phyloP scores from a whole-genome alignment of 176 grass and related monocot genomes.

The Cymbopogon citratus region DNA sequence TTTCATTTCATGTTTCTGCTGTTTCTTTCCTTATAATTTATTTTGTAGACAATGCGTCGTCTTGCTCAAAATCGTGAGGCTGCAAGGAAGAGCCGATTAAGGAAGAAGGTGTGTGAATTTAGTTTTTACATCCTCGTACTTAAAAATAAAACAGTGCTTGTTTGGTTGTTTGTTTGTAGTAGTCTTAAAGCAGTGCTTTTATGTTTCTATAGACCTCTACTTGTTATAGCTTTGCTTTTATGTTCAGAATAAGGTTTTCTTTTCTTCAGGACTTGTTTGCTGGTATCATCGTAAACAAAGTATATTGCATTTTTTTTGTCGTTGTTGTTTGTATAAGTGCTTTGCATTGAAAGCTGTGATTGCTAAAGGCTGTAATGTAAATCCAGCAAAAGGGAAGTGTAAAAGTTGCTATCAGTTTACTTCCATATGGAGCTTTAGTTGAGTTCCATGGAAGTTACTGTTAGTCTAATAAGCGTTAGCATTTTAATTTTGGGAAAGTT shows the following conservation, averaged over 20 bases:
- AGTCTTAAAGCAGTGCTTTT: not conserved
- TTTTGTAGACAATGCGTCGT: conserved; percentile 61
- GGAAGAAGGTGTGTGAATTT: conserved; percentile 82
- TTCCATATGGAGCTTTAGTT: conserved; percentile 17
- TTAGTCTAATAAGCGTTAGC: not conserved
- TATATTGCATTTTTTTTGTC: not conserved
- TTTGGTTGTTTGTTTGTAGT: conserved; percentile 15
- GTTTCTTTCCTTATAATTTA: conserved; percentile 32
- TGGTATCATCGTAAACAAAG: not conserved
- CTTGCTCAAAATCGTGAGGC: conserved; percentile 99
- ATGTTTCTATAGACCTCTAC: not conserved
- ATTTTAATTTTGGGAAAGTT: not conserved
- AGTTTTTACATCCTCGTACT: conserved; percentile 15
- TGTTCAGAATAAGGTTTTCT: not conserved
- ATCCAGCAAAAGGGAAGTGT: not conserved
- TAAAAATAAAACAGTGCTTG: conserved; percentile 3
- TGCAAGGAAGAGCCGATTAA: conserved; percentile 96
- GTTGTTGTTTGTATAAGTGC: not conserved
- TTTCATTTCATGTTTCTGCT: not conserved
- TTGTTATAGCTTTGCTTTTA: not conserved
- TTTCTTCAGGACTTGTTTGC: not conserved
- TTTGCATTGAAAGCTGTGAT: not conserved
- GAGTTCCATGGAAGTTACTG: not conserved
- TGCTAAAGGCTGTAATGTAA: not conserved
- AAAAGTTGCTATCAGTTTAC: conserved; percentile 5